Percentiles rank a stretch among this genome's conserved stretches.
Evolutionary conservation across 345 rosid species (phyloP).

Genomic region (Populus alba): DNA sequence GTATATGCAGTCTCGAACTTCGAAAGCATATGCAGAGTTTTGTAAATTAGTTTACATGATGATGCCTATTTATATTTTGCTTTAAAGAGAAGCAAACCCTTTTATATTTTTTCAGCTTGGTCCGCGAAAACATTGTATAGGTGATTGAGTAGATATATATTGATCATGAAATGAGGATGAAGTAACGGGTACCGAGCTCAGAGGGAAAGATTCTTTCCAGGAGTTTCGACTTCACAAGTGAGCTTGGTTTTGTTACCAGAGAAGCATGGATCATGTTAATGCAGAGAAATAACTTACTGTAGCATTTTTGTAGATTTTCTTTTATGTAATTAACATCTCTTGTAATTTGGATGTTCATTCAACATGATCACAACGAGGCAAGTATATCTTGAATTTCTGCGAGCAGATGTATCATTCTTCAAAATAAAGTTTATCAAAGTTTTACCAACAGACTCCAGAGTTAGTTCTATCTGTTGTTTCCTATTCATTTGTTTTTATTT

Average conservation of each 20-base stretch:
- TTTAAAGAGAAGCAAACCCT: slow-evolving; percentile 16
- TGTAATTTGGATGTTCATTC: neutral
- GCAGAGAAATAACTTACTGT: neutral
- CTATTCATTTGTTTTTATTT: neutral
- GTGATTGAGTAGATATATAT: neutral
- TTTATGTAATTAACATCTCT: neutral
- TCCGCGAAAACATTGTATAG: neutral
- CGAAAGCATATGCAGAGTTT: slow-evolving; percentile 10
- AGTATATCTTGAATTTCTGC: neutral
- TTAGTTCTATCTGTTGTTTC: neutral
- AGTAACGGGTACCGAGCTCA: neutral
- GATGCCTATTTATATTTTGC: neutral
- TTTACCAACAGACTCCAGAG: neutral
- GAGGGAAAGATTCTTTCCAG: neutral
- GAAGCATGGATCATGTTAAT: neutral
- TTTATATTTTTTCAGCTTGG: neutral
- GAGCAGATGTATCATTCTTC: neutral
- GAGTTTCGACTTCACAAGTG: neutral
- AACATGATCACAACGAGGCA: neutral
- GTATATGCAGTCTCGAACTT: slow-evolving; percentile 6
- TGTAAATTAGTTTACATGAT: slow-evolving; percentile 13
- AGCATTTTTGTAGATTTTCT: neutral
- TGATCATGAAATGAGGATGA: neutral
- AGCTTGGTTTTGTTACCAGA: neutral
- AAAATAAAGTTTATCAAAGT: neutral